phyloP scores from a whole-genome alignment of 192 early-diverging fungal genomes.

The Dimargaris xerosporica region DNA sequence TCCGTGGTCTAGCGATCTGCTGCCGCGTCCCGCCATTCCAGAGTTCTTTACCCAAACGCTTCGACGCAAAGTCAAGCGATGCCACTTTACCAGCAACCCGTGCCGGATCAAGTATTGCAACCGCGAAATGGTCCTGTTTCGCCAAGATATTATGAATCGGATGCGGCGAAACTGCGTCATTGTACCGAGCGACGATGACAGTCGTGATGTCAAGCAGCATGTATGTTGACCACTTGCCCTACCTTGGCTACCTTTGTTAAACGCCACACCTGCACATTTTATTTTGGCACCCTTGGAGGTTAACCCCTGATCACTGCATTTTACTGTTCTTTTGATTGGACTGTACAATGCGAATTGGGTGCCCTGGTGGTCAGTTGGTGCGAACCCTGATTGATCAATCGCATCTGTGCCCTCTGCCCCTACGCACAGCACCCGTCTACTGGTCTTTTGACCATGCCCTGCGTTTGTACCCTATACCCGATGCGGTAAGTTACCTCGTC shows the following conservation, averaged over 20 bases:
- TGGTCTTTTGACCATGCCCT: conserved; percentile 76
- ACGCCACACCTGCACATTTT: no score
- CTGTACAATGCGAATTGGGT: no score
- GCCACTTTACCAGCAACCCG: conserved; percentile 66
- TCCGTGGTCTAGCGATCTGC: conserved; percentile 51
- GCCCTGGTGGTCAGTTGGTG: conserved; percentile 26
- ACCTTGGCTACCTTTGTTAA: no score
- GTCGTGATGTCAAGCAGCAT: conserved; percentile 23
- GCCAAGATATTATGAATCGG: conserved; percentile 67
- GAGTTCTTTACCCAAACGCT: conserved; percentile 49
- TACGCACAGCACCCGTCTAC: conserved; percentile 57
- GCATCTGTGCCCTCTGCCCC: conserved; percentile 69
- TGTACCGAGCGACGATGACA: conserved; percentile 32
- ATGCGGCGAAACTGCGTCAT: conserved; percentile 62
- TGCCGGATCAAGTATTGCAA: conserved; percentile 80
- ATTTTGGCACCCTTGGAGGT: no score
- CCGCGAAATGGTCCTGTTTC: conserved; percentile 80
- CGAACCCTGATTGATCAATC: conserved; percentile 70
- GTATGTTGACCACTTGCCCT: no score
- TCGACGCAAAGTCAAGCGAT: conserved; percentile 35
- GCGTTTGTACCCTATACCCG: conserved; percentile 74
- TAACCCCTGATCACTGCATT: no score
- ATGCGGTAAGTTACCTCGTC: conserved; percentile 31
- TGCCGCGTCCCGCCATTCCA: conserved; percentile 64
- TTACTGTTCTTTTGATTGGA: no score